Base-by-base conservation (phyloP, 441 rosid species). In the Kokia cookei region DNA sequence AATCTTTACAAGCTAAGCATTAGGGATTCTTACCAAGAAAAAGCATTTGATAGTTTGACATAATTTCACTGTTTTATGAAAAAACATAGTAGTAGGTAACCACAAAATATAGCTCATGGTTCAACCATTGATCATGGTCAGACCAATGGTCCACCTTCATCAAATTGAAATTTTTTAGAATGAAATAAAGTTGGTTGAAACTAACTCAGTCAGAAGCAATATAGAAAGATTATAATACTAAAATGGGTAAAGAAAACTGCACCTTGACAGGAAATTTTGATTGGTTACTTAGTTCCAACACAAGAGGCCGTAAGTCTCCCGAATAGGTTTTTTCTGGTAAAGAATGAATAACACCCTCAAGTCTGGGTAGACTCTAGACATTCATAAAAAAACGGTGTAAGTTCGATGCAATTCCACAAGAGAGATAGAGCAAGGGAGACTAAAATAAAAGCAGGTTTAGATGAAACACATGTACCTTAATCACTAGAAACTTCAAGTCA, bases 181-280 rank as follows among this genome's bases (percentile, higher is more conserved):
- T 53, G 47, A 69, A n/a, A 53, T 26, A 42, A 43, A 15, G 47
- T 69, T 32, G 1, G 55, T 24, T 22, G 26, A 68, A 19, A 61
- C 22, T n/a, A 50, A 65, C 69, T 42, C 10, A 27, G 47, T 69
- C 48, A 53, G 60, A 45, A 10, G 11, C 24, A 27, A 48, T n/a
- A 48, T 14, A n/a, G 42, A 48, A 48, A 54, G 32, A 69, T 19
- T 69, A 17, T n/a, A 57, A 26, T 19, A 61, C 45, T 22, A 59
- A 14, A 72, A 77, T 65, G 60, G 50, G 27, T 40, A 66, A 71
- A 55, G 70, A 61, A 73, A 48, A 65, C 24, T 75, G 75, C 83
- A 96, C 99, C 97, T 94, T 91, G 45, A 94, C 92, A 61, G 92
- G 84, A 77, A 80, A 74, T 59, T 91, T 89, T 70, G 98, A 91